These are phyloP conservation scores for Lachancea mirantina DNA, from an alignment of 805 yeast species.

Conservation along the genomic window DNA sequence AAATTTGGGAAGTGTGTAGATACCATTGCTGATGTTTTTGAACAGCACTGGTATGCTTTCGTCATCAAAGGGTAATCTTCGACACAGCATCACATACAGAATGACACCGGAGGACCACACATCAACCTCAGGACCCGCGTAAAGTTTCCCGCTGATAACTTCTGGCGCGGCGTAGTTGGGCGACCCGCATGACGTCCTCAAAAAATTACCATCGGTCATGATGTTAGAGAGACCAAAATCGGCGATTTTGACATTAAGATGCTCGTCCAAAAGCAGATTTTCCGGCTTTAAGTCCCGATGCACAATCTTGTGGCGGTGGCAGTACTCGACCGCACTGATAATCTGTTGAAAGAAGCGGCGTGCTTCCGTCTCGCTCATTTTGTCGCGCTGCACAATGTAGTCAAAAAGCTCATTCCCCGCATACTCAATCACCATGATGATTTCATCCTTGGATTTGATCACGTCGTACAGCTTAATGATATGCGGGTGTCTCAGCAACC, in stretches of 20 bases:
- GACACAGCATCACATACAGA: slow-evolving; percentile 90
- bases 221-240: slow-evolving; percentile 92
- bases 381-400: slow-evolving; percentile 88
- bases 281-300: slow-evolving; percentile 97
- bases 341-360: slow-evolving; percentile 93
- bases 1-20: slow-evolving; percentile 82
- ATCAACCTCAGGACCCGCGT: slow-evolving; percentile 97
- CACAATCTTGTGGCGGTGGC: slow-evolving; percentile 93
- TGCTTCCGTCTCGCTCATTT: slow-evolving; percentile 87
- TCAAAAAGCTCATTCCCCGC: slow-evolving; percentile 97
- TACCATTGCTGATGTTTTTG: slow-evolving; percentile 88
- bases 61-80: slow-evolving; percentile 92
- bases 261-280: slow-evolving; percentile 80
- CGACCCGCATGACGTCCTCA: slow-evolving; percentile 92
- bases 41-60: slow-evolving; percentile 92
- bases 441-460: slow-evolving; percentile 89
- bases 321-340: slow-evolving; percentile 92
- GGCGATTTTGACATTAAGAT: slow-evolving; percentile 88
- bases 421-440: slow-evolving; percentile 93
- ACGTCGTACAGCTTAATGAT: slow-evolving; percentile 94
- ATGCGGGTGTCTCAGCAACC: slow-evolving; percentile 89
- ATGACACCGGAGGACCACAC: slow-evolving; percentile 98
- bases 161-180: slow-evolving; percentile 98
- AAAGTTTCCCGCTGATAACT: slow-evolving; percentile 86
- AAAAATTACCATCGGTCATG: slow-evolving; percentile 95